Base-by-base conservation (phyloP, 352 stramenopile genomes). In the Phytophthora melonis region DNA sequence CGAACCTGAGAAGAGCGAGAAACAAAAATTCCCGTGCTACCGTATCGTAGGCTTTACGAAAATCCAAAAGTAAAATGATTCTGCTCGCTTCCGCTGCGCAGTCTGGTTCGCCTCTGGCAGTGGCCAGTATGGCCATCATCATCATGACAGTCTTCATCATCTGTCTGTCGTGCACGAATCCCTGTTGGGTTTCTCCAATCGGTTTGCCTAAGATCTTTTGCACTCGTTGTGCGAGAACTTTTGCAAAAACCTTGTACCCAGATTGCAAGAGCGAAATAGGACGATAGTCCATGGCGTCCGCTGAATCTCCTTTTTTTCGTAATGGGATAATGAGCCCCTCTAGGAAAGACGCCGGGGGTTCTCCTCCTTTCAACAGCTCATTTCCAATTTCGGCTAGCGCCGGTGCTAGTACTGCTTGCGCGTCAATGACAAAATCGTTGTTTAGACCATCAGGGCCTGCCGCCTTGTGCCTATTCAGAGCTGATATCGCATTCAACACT, bases 141-240 rank as follows among this genome's bases (percentile, higher is more conserved):
- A 58, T 58, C 21, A 39, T 39, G 9, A 58, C 11, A 41, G 52
- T 39, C 19, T 58, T 58, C 11, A 23, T 16, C 52, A 58, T 58
- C 23, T 58, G 41, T 21, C 41, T n/a, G 14, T 8, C 41, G 14
- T 21, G 41, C 41, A 50, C 41, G 4, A 21, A 50, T 8, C 52
- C 23, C 10, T 58, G 52, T 36, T 58, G 52, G 1, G 14, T 41
- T 13, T n/a, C 23, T 4, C 52, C 52, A 5, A 58, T 36, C 9
- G 18, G 14, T 43, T 19, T 14, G n/a, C 18, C 41, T 16, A 45
- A 18, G 14, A 45, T 18, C 36, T 13, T 45, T 45, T 50, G 13
- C 0, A 50, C 6, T 21, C 41, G 5, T 6, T 14, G 18, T 9
- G 41, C 41, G 14, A 50, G 18, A 9, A 21, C 41, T 16, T 50